Evolutionary conservation across 139 green algal species (phyloP), one percentile per base, ranked within the genome.

Genomic region (Pleodorina starrii): DNA sequence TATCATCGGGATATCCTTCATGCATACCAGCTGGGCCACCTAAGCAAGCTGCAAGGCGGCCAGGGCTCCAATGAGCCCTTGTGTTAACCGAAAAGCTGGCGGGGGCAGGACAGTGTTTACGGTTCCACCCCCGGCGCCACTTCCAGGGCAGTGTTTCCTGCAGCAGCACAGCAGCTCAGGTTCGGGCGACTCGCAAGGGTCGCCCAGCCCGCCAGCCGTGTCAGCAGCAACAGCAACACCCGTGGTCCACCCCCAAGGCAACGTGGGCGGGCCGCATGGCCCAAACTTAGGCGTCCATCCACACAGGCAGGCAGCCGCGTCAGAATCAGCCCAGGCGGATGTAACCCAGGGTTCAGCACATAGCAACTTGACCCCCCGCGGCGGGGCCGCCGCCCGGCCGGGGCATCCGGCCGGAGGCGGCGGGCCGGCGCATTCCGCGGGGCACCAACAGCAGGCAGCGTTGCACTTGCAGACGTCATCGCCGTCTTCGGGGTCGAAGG

Each of bases 81-180:
- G 82, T 51, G 82, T 88, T 4, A 88, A 68, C 44, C 63, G 82
- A 27, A 88, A 88, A 51, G 66, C 66, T 19, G 66, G 66, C 44
- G 82, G 63, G 32, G 44, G 14, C 43, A 76, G 82, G 82, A 71
- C 82, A 40, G 44, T 69, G n/a, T 88, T 88, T 44, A 88, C 82
- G 6, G 82, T 88, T 17, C 82, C 82, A 51, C 66, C 82, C 35
- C 63, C 82, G 82, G 63, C 82, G 1, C 82, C 66, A 6, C 5
- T 88, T 0, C 82, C 82, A 16, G 82, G 63, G 32, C 82, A 88
- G 27, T 35, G 50, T 57, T 42, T n/a, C 6, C 38, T 66, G 29
- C 80, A 79, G 35, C 44, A 79, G 11, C 35, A 16, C 54, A 71
- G 17, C 17, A 59, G 27, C 81, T 38, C 60, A 23, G 79, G 36